Base-by-base conservation (phyloP, 441 rosid genomes). In the Rhodomyrtus psidioides region DNA sequence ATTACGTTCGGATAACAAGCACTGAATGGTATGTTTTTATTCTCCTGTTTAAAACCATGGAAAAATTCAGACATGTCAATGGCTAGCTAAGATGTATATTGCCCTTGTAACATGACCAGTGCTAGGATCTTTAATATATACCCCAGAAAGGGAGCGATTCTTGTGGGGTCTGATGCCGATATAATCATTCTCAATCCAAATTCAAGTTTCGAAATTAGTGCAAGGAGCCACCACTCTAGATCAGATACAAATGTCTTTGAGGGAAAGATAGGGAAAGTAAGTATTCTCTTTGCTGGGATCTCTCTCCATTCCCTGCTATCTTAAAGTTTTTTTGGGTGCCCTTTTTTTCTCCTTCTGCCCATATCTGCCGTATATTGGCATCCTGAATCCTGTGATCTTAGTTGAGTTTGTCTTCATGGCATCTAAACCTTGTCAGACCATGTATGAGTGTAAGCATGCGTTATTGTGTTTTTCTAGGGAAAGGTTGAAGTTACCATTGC, bases 91-190 rank as follows among this genome's bases (percentile, higher is more conserved):
- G 16, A 70, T 39, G 49, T 70, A 70, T 21, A 70, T 1, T 70
- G 16, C 42, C 49, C 46, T 87, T 85, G 75, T 85, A 84, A 85
- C 60, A 79, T 56, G 90, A 79, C 39, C 96, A 97, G 99, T 87
- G 99, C 99, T 84, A 93, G 90, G 89, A 94, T 97, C 90, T 96
- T 97, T 93, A 97, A 97, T 74, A 86, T 97, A 85, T 97, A 93
- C 91, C 99, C 99, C 82, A 91, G 94, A 88, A 97, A 97, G 89
- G 99, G 99, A 89, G 99, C 99, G 53, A 93, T 97, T 84, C 94
- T 97, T 88, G 88, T 90, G 84, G 99, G 98, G 85, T 97, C 99
- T 19, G 98, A 97, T 92, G 99, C 99, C 57, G 98, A 97, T 90
- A 96, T 97, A 53, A 96, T 96, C 14, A 94, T 96, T 85, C 70